Conservation (phyloP, 768 basidiomycete species). For the Psilocybe cyanescens region DNA sequence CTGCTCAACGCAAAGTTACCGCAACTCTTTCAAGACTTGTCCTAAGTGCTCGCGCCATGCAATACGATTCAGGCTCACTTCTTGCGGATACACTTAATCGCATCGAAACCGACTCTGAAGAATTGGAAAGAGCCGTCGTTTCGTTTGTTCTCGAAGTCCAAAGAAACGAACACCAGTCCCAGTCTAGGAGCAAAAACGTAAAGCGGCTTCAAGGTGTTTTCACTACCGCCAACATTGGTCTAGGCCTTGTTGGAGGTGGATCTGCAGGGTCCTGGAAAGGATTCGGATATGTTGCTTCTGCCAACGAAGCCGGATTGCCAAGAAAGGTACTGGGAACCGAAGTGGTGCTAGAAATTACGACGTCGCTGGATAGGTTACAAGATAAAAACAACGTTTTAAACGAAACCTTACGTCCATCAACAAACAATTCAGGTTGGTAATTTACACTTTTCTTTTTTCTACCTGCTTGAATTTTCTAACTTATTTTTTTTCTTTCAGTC, state of each 20-base stretch:
- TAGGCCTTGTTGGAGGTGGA: constrained; percentile 83
- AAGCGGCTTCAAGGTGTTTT: constrained; percentile 70
- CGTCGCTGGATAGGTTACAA: constrained; percentile 51
- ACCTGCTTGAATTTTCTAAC: not conserved
- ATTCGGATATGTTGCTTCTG: constrained; percentile 75
- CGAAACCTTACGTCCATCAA: constrained; percentile 33
- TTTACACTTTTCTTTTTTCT: not conserved
- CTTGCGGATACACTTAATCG: constrained; percentile 66
- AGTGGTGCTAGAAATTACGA: constrained; percentile 56
- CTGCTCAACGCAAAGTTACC: constrained; percentile 83
- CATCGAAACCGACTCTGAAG: constrained; percentile 76
- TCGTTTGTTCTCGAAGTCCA: constrained; percentile 77
- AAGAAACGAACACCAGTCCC: constrained; percentile 45
- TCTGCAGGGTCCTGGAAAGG: constrained; percentile 80
- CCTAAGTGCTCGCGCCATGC: constrained; percentile 87
- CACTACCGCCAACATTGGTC: constrained; percentile 64
- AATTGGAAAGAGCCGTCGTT: constrained; percentile 71
- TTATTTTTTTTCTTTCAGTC: constrained; percentile 28
- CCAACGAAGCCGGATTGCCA: constrained; percentile 51
- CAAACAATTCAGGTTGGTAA: constrained; percentile 41
- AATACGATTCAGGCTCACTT: constrained; percentile 73
- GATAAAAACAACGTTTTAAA: constrained; percentile 47
- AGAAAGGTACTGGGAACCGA: constrained; percentile 52
- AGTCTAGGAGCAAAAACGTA: constrained; percentile 32
- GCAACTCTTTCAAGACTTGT: constrained; percentile 90